Evolutionary conservation across 164 flowering plant genomes (phyloP), one percentile per base, ranked within the genome.

Genomic region (Sextonia rubra): DNA sequence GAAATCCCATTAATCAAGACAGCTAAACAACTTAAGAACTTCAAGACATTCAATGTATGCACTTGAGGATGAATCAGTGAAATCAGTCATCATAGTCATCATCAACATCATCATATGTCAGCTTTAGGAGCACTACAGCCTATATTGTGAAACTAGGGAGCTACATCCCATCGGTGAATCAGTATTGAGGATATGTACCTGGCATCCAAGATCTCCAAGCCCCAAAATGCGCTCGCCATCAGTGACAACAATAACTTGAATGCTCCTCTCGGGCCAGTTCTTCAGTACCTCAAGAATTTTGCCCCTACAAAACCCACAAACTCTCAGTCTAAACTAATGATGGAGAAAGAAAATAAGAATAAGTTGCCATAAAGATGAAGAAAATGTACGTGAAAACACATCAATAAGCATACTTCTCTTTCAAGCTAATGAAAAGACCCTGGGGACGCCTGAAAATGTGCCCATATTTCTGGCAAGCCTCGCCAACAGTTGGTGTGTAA

Each of bases 381-480:
- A 52, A 20, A 15, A 52, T 15, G n/a, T 18, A 52, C 5, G 58
- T 2, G 11, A 52, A 20, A 52, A 1, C 0, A 52, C n/a, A 52
- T 52, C n/a, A 15, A 12, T 52, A 20, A 52, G 20, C 58, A 52
- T 52, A 52, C 58, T 52, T 52, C 58, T 52, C 58, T 52, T 52
- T 52, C 58, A 52, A 77, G 68, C 97, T 91, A 48, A 91, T 86
- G 82, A 80, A 91, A 75, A 91, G 89, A 78, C 97, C 97, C 86
- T 91, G 97, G 64, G 94, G 92, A 8, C 89, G 92, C 79, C 80
- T 79, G 81, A 91, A 91, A 68, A 91, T 91, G 80, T 84, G 83
- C n/a, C 97, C 94, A 77, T 86, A 91, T 75, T 89, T 89, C 84
- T 91, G 97, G 83, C 97, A 91, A 77, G 97, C 97, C 77, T 91